Evolutionary conservation across 1,139 yeast genomes (phyloP), one percentile per base, ranked within the genome.

Genomic region (Lipomyces yarrowii): DNA sequence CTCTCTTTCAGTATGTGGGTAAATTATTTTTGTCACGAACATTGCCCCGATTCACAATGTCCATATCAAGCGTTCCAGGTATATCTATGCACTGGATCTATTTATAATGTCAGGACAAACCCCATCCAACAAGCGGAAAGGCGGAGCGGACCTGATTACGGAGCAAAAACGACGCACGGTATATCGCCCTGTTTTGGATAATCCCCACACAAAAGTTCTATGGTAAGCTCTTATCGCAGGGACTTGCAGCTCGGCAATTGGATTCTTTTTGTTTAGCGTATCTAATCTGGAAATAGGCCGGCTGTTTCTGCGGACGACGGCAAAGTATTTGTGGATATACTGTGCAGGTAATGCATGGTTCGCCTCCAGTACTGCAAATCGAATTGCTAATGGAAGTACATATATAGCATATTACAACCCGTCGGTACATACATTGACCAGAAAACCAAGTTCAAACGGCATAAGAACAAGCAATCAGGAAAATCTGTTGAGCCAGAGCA

Each of bases 101-200:
- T 21, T 21, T 32, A 52, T 10, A 52, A 52, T 33, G 35, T 56
- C 42, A 56, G 30, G 21, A 13, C 30, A 15, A 56, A 56, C 42
- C 18, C 32, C 35, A 33, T 56, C 35, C 59, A 15, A 13, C 11
- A 23, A 39, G 42, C 59, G 30, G 59, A 30, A 26, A 3, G 30
- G 59, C n/a, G n/a, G 42, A 4, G 51, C 42, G 2, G 55, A 23
- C 33, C 15, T 30, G 32, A 52, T 52, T 21, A 30, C 59, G 7
- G 65, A 64, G 11, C 56, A 39, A 8, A 62, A 61, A 54, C 59
- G 60, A 33, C 65, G 42, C 30, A 26, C 56, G 7, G 69, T 65
- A 18, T 64, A 39, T 23, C 62, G 69, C 15, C 67, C 68, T 8
- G 65, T 65, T 10, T 57, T 65, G 3, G 69, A 65, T 39, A 65